Base-by-base conservation (phyloP, 2,329 filamentous ascomycete species). In the Lachnellula suecica region DNA sequence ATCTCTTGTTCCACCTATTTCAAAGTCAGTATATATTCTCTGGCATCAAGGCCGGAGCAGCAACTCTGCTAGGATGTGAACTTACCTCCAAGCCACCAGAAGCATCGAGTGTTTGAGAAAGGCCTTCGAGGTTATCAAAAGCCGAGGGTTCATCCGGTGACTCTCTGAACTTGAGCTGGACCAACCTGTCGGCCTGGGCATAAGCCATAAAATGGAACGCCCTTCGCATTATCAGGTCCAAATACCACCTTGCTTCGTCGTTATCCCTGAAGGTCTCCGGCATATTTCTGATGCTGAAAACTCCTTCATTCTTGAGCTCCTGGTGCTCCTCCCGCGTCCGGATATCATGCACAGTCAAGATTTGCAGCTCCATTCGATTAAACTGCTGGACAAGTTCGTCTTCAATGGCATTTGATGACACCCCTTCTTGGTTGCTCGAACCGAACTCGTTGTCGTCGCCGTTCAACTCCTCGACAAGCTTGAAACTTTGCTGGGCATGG, bases 381-480 rank as follows among this genome's bases (percentile, higher is more conserved):
- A 63, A 63, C n/a, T 58, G 56, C 41, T 58, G 55, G 5, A 64
- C 51, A 15, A 64, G 42, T 35, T 63, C 60, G 17, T 57, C 54
- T 43, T 64, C 61, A n/a, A 63, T 52, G 13, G 47, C 22, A 4
- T 49, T 27, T 11, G 47, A 53, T 4, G 49, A 52, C 34, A 47
- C 40, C 8, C 48, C 53, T 10, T 44, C 34, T n/a, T 24, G 31
- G 8, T 29, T 17, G 6, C 31, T 48, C 13, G 35, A 8, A 23
- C 23, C 41, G 8, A 48, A 42, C 20, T 44, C 20, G 23, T 35
- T 27, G 7, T 41, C 37, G 17, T 46, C 41, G 6, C 35, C 41
- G 13, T 31, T 52, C 11, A 56, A 42, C 17, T 59, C 58, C 22
- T 57, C 49, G 44, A 62, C 45, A 4, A 62, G 40, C n/a, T 49